Conservation (phyloP, 2,329 filamentous ascomycete species). For the Calonectria pauciramosa region DNA sequence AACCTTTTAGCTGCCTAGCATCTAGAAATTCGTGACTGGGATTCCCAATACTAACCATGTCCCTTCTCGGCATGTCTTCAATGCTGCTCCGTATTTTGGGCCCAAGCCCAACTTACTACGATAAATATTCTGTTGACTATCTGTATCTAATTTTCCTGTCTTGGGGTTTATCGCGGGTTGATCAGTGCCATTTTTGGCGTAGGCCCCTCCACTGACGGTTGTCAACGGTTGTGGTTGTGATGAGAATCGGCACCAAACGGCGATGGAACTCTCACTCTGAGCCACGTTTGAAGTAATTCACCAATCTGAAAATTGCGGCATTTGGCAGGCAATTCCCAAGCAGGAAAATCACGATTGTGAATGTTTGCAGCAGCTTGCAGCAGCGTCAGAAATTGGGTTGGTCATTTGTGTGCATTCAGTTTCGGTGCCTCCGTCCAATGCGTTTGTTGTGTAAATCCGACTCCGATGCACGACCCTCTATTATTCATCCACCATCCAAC, state of each 20-base stretch:
- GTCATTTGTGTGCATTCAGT: background rate
- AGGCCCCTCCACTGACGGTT: background rate
- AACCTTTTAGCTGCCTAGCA: no score
- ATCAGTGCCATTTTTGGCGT: background rate
- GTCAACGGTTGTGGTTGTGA: background rate
- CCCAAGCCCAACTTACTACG: no score
- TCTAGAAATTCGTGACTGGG: background rate
- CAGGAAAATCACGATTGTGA: background rate
- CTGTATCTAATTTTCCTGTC: background rate
- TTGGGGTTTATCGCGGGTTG: background rate
- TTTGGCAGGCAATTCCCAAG: no score
- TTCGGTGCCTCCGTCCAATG: background rate
- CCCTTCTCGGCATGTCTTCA: background rate
- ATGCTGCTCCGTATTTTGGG: no score
- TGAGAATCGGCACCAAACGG: background rate
- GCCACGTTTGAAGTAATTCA: background rate
- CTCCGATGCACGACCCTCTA: background rate
- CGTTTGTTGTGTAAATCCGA: background rate
- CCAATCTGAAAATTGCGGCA: background rate
- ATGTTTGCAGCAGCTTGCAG: no score
- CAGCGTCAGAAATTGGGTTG: no score
- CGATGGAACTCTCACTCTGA: no score
- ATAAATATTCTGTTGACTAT: no score
- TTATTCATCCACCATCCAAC: background rate
- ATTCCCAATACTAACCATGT: no score